These are phyloP conservation scores for Hymenoscyphus salicellus DNA, from an alignment of 2,329 filamentous ascomycete species.

Conservation along the genomic window DNA sequence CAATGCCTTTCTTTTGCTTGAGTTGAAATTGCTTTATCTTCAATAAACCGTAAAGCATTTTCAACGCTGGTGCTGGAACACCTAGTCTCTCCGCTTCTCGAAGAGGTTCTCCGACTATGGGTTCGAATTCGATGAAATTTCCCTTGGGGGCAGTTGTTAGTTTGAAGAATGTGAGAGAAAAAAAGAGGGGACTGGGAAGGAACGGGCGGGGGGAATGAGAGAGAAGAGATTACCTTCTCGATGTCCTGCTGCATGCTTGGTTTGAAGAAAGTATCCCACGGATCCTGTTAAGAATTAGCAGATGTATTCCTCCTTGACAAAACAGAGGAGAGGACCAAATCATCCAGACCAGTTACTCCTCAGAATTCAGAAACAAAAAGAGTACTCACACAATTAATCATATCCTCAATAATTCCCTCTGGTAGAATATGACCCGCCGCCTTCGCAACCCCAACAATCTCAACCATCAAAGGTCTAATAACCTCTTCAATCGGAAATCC, in stretches of 20 bases:
- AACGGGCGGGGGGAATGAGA: background rate
- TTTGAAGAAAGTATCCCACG: constrained; percentile 43
- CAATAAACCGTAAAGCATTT: constrained; percentile 52
- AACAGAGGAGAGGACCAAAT: background rate
- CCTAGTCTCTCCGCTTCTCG: constrained; percentile 48
- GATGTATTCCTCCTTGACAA: background rate
- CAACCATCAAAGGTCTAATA: constrained; percentile 32
- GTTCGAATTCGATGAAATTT: constrained; percentile 55
- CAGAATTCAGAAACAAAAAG: background rate
- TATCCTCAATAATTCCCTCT: constrained; percentile 27
- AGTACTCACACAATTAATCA: constrained; percentile 40
- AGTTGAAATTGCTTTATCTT: constrained; percentile 47
- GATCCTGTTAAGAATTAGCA: constrained; percentile 38
- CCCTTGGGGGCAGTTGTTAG: constrained; percentile 39
- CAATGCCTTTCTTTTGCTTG: constrained; percentile 42
- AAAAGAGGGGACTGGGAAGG: background rate
- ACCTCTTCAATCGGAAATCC: constrained; percentile 35
- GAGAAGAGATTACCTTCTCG: constrained; percentile 43
- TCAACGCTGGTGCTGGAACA: constrained; percentile 49
- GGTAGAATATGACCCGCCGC: constrained; percentile 28
- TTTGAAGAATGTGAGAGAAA: background rate
- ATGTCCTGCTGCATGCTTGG: constrained; percentile 51
- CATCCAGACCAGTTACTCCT: background rate
- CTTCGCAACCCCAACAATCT: constrained; percentile 30
- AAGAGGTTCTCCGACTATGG: constrained; percentile 53